A percentile compares a stretch with the other conserved stretches of the same genome.
phyloP scores from a whole-genome alignment of 768 basidiomycete species.

The Rhizopogon sp. region DNA sequence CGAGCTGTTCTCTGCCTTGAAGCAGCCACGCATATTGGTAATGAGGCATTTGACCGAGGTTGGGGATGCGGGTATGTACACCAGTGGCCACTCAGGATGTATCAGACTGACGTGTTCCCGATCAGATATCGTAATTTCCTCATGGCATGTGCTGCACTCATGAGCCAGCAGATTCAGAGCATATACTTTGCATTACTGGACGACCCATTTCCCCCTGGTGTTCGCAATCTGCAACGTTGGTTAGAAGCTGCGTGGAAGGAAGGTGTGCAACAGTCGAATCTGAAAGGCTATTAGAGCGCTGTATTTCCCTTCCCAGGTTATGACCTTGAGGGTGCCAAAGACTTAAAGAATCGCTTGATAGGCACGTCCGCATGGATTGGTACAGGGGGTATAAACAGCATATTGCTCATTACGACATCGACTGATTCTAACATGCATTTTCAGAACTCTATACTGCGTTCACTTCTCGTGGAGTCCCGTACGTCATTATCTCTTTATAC shows the following conservation, averaged over 20 bases:
- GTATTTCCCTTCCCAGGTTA: constrained; percentile 43
- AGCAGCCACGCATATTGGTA: constrained; percentile 50
- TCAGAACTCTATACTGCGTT: constrained; percentile 79
- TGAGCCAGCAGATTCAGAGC: constrained; percentile 59
- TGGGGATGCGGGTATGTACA: constrained; percentile 73
- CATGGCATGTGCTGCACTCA: constrained; percentile 70
- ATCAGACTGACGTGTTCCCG: constrained; percentile 1
- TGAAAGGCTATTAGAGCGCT: not conserved
- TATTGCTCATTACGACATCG: not conserved
- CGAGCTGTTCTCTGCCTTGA: constrained; percentile 65
- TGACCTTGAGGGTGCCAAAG: constrained; percentile 60
- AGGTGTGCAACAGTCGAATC: constrained; percentile 32
- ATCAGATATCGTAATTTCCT: constrained; percentile 77
- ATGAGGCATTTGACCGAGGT: constrained; percentile 52
- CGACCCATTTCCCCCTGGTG: constrained; percentile 53
- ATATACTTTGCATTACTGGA: constrained; percentile 60
- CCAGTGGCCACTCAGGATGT: not conserved
- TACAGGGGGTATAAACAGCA: constrained; percentile 51
- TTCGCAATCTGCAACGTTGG: constrained; percentile 71
- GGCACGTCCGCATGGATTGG: constrained; percentile 77
- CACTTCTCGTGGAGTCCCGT: constrained; percentile 78
- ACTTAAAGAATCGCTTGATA: constrained; percentile 48
- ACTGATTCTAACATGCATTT: constrained; percentile 3
- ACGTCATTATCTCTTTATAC: constrained; percentile 24
- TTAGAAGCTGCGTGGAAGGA: constrained; percentile 79